Evolutionary conservation across 2,329 filamentous ascomycete genomes (phyloP), one percentile per base, ranked within the genome.

Genomic region (Paecilomyces variotii): DNA sequence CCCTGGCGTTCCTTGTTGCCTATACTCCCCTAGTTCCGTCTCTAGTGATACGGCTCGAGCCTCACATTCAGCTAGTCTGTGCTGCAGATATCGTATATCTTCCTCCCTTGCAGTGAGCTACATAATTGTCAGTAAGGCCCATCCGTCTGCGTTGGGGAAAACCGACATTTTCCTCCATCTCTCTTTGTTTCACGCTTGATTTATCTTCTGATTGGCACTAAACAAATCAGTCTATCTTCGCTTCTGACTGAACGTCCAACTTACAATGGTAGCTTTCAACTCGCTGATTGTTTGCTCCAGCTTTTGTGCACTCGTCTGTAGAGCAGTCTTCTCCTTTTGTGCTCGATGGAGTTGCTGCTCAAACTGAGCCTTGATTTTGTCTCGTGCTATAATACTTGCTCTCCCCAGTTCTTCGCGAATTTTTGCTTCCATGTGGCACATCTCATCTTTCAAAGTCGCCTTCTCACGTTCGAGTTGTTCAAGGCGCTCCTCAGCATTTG

Each of bases 371-470:
- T 59, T 67, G 51, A 63, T 64, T 51, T 70, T 63, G 14, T 71
- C 68, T 50, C 65, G 68, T 5, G 64, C 59, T n/a, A 63, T 56
- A 14, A 65, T 54, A 56, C 67, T 67, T 50, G 72, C 73, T 62
- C 70, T 64, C 24, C 63, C 65, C 57, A 72, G 30, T 59, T 74
- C 70, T 35, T 71, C 65, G 24, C 68, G 66, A 11, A 72, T 57
- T n/a, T 58, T 68, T 14, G 59, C 58, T 52, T 73, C 70, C 7
- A 62, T 61, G 0, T 59, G 39, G 12, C 60, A 55, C 2, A 65
- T 51, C 25, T 68, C 63, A n/a, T 67, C 60, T 32, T 62, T 58
- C 53, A 72, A 53, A 1, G 57, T 56, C 1, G 35, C 32, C 7
- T 63, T 66, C 55, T 75, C 66, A 2, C 45, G 59, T 53, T 68